Percentiles rank a stretch among this genome's conserved stretches.
Evolutionary conservation across 129 eudicot genomes (phyloP).

Genomic region (Oenanthe sinensis): DNA sequence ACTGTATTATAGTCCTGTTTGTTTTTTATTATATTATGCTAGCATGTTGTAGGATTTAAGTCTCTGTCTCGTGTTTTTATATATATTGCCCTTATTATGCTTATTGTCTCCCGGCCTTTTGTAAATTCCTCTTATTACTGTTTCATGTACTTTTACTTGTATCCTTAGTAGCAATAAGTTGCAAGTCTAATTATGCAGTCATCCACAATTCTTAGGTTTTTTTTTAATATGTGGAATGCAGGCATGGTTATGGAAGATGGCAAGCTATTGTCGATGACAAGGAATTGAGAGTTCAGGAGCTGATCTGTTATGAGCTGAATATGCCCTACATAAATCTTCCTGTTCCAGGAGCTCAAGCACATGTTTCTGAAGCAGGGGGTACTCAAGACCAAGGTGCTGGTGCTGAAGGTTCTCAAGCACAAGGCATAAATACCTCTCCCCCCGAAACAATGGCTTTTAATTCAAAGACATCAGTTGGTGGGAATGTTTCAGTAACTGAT

Average conservation of each 20-base stretch:
- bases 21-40: too few species aligned
- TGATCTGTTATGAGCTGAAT: conserved; percentile 75
- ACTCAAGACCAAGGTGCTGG: conserved; percentile 33
- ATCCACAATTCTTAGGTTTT: not conserved
- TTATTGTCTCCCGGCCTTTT: too few species aligned
- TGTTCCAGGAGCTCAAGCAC: conserved; percentile 49
- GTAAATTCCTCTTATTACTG: not conserved
- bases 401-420: conserved; percentile 38
- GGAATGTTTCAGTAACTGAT: conserved; percentile 28
- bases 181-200: not conserved
- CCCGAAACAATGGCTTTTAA: conserved; percentile 20
- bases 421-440: conserved; percentile 22
- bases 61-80: too few species aligned
- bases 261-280: conserved; percentile 96
- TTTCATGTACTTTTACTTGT: not conserved
- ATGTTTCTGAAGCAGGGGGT: conserved; percentile 23
- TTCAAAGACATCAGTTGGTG: conserved; percentile 19
- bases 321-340: conserved; percentile 47
- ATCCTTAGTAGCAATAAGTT: not conserved
- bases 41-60: too few species aligned
- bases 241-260: conserved; percentile 99
- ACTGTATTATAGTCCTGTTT: not conserved
- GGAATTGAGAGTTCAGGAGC: conserved; percentile 68
- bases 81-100: too few species aligned
- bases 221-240: conserved; percentile 14